Evolutionary conservation across 257 asterid species (phyloP), one percentile per base, ranked within the genome.

Genomic region (Prunella vulgaris): DNA sequence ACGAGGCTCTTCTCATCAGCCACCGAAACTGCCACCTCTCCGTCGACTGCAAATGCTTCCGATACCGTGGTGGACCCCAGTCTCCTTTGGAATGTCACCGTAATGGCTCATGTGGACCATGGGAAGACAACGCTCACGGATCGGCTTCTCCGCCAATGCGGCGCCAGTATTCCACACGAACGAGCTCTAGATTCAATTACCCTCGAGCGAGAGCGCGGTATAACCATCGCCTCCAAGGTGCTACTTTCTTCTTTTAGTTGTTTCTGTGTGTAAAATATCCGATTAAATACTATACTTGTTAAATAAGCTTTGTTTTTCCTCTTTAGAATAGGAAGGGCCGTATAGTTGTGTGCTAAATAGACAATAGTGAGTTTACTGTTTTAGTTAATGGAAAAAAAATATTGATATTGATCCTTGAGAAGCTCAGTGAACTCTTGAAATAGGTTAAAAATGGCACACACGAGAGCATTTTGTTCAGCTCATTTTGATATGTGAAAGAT

Each of bases 41-140:
- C 82, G 30, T 58, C 89, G 10, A 27, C 82, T 32, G 78, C 82
- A 6, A 76, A 76, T 42, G 69, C 73, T 24, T 58, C 80, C 13
- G 77, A 61, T 33, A 75, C 76, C 51, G 88, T 60, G 1, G 38
- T 88, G 46, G 98, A 88, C 22, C 93, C 97, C 0, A 58, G 70
- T 59, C 84, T 77, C 42, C 92, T 91, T 38, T 70, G 99, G 71
- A 94, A 94, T 65, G 96, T 94, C 5, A 95, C 99, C 2, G 99
- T 91, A 51, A 94, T 91, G 40, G 97, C 96, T 40, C 97, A 90
- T 58, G 97, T 93, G 1, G 99, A 93, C 76, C 99, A 90, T 70
- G 99, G 99, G 7, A 90, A 93, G 82, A 93, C 99, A 42, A 90
- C 97, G 7, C 96, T 93, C 71, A 93, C 90, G 97, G 97, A 93